Conservation (phyloP, 1,284 basidiomycete genomes). For the Golubevia pallescens region DNA sequence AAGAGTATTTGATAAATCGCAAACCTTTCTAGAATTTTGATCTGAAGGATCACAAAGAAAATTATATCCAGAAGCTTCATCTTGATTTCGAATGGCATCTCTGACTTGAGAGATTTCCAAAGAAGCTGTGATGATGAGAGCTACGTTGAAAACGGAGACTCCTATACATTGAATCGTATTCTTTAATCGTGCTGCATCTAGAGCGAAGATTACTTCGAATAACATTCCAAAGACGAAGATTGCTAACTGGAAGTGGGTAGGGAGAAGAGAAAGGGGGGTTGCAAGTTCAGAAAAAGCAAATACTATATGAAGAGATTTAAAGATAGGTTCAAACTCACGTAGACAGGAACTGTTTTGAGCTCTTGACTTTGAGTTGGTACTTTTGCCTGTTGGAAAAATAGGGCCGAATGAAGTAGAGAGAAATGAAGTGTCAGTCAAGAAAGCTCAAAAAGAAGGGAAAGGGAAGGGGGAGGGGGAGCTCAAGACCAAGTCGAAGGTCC, state of each 20-base stretch:
- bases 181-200: conserved; percentile 45
- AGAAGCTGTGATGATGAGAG: conserved; percentile 37
- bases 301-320: too few species aligned
- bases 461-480: too few species aligned
- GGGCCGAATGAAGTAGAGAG: neutral
- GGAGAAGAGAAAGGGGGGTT: too few species aligned
- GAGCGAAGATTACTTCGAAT: conserved; percentile 37
- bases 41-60: neutral
- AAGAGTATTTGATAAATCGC: conserved; percentile 18
- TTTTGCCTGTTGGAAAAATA: neutral
- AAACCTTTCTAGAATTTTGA: conserved; percentile 8
- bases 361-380: conserved; percentile 23
- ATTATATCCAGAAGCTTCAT: conserved; percentile 1
- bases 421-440: neutral
- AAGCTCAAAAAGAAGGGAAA: too few species aligned
- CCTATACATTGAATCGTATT: conserved; percentile 53
- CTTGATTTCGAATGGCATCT: conserved; percentile 20
- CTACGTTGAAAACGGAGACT: conserved; percentile 45
- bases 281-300: too few species aligned
- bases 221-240: conserved; percentile 44
- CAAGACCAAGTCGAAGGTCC: too few species aligned
- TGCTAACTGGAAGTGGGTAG: conserved; percentile 20
- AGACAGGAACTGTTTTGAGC: conserved; percentile 50
- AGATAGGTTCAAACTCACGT: conserved; percentile 1
- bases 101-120: conserved; percentile 45